phyloP scores from a whole-genome alignment of 1,139 yeast species.

The Saccharomyces hybrid region DNA sequence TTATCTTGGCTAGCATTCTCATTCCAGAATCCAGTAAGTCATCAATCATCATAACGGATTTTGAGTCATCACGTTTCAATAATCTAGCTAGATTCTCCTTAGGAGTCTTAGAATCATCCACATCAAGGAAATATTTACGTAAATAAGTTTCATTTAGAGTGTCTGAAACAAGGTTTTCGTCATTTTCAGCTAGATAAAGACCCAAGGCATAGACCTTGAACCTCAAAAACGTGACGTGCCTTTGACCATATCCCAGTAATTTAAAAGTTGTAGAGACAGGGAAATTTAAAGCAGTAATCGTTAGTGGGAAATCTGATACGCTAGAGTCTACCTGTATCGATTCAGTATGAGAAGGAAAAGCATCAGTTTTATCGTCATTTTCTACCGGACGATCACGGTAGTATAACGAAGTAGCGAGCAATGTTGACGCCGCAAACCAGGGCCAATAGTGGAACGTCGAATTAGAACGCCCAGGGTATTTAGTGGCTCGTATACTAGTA shows the following conservation, averaged over 20 bases:
- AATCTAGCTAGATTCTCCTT: constrained; percentile 49
- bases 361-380: constrained; percentile 5
- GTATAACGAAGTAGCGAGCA: background rate
- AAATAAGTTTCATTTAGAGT: constrained; percentile 39
- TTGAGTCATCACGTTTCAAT: constrained; percentile 43
- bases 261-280: constrained; percentile 32
- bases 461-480: background rate
- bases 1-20: constrained; percentile 61
- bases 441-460: background rate
- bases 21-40: constrained; percentile 53
- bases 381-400: background rate
- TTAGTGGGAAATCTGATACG: constrained; percentile 45
- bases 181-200: constrained; percentile 59
- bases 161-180: constrained; percentile 40
- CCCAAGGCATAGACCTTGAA: constrained; percentile 87
- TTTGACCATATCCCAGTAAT: constrained; percentile 69
- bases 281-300: constrained; percentile 12
- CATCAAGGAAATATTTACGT: constrained; percentile 31
- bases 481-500: background rate
- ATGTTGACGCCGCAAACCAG: background rate
- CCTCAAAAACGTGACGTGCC: constrained; percentile 74
- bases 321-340: constrained; percentile 42
- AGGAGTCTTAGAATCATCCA: constrained; percentile 30
- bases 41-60: constrained; percentile 47
- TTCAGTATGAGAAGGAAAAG: constrained; percentile 6